Evolutionary conservation across 305 asterid genomes (phyloP).

Genomic region (Fraxinus sp.): DNA sequence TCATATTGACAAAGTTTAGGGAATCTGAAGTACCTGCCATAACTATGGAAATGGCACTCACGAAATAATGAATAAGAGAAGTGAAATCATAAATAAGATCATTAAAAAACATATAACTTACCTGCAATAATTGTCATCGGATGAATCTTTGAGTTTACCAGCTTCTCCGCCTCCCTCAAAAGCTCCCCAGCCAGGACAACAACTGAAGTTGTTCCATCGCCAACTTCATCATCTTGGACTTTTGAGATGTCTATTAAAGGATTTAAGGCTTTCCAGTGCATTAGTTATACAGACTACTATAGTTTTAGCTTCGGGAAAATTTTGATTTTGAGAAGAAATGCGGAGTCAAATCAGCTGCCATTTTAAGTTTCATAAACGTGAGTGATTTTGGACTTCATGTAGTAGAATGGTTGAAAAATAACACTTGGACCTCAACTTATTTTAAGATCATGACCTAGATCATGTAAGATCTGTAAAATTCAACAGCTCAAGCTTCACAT

Average conservation of each 20-base stretch:
- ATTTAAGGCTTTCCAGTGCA: conserved; percentile 34
- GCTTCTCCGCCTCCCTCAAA: conserved; percentile 89
- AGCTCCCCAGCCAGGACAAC: conserved; percentile 96
- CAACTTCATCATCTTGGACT: conserved; percentile 98
- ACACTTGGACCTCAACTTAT: not conserved
- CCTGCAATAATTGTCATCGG: conserved; percentile 92
- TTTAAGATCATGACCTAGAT: not conserved
- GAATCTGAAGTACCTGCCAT: not conserved
- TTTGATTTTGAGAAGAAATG: not conserved
- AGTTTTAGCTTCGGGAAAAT: not conserved
- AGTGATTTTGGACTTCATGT: not conserved
- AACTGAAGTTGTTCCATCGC: conserved; percentile 96
- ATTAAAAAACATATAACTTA: conserved; percentile 25
- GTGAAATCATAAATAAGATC: not conserved
- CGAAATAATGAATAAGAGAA: not conserved
- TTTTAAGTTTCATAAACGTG: not conserved
- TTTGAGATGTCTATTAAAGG: conserved; percentile 68
- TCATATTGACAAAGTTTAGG: not conserved
- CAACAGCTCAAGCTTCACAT: not conserved
- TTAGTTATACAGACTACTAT: not conserved
- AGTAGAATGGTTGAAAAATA: not conserved
- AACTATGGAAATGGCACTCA: not conserved
- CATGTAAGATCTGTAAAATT: not conserved
- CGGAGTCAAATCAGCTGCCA: not conserved
- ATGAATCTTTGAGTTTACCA: conserved; percentile 81